phyloP scores from a whole-genome alignment of 2,329 filamentous ascomycete species.

The Pseudopyricularia cyperi region DNA sequence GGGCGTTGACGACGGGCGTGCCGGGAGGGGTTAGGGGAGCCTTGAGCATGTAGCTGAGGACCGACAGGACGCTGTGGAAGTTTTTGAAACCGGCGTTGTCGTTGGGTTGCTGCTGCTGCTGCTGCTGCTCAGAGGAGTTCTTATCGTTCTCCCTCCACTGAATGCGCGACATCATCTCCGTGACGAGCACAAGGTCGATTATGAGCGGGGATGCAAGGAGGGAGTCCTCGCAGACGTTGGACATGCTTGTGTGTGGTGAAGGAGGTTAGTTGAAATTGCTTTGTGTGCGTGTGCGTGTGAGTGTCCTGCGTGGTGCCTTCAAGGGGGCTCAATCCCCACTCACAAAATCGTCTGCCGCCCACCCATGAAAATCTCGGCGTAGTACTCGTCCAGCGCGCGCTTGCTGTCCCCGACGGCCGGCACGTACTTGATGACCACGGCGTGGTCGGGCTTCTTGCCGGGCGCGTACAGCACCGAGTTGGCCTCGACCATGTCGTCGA shows the following conservation, averaged over 20 bases:
- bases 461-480: conserved; percentile 83
- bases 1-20: conserved; percentile 87
- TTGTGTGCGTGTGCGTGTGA: too few relatives aligned
- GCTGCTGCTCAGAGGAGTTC: too few relatives aligned
- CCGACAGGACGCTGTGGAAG: conserved; percentile 94
- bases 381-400: conserved; percentile 97
- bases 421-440: conserved; percentile 99
- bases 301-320: too few relatives aligned
- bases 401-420: conserved; percentile 98
- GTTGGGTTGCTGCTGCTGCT: conserved; percentile 24
- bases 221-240: conserved; percentile 99
- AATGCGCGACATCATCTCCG: conserved; percentile 98
- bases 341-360: conserved; percentile 92
- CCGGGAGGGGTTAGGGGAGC: conserved; percentile 88
- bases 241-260: conserved; percentile 57
- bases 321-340: too few relatives aligned
- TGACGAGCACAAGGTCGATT: conserved; percentile 84
- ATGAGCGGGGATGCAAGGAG: conserved; percentile 91
- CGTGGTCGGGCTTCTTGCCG: conserved; percentile 94
- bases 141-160: conserved; percentile 63
- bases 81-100: conserved; percentile 54
- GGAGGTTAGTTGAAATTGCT: conserved; percentile 9
- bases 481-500: conserved; percentile 98
- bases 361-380: conserved; percentile 97
- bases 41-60: conserved; percentile 98